Evolutionary conservation across 1,139 yeast genomes (phyloP).

Genomic region (Sugiyamaella castrensis): DNA sequence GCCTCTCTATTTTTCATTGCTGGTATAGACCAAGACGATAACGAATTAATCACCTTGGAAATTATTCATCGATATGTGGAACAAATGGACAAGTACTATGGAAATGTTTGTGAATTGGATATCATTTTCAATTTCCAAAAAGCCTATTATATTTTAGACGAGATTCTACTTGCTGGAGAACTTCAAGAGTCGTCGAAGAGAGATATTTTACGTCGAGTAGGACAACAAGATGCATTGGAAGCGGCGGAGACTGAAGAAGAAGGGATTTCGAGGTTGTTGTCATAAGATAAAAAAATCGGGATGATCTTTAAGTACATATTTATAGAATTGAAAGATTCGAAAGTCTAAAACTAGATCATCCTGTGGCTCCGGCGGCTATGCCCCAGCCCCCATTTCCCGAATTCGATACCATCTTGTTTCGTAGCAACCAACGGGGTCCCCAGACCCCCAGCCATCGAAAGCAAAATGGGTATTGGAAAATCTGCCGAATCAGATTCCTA

Average conservation of each 20-base stretch:
- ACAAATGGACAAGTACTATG: constrained; percentile 92
- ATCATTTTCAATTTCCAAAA: constrained; percentile 92
- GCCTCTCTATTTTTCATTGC: constrained; percentile 89
- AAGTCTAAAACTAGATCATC: background rate
- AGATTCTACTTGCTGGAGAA: constrained; percentile 75
- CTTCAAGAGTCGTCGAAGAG: constrained; percentile 79
- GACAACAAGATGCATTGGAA: constrained; percentile 77
- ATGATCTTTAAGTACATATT: background rate
- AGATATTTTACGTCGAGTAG: constrained; percentile 72
- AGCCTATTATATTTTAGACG: constrained; percentile 91
- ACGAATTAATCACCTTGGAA: constrained; percentile 83
- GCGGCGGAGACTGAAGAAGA: constrained; percentile 54
- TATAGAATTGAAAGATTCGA: background rate
- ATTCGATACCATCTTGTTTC: no score
- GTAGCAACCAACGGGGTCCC: no score
- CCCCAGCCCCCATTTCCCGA: constrained; percentile 3
- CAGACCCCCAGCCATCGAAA: no score
- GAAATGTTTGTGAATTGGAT: constrained; percentile 86
- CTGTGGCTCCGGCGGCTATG: no score
- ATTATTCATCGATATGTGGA: constrained; percentile 91
- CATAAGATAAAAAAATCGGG: constrained; percentile 11
- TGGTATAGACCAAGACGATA: constrained; percentile 80
- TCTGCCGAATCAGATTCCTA: no score
- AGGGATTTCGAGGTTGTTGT: constrained; percentile 31
- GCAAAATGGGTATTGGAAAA: no score